A percentile compares a stretch with the other conserved stretches of the same genome.
Conservation (phyloP, 352 stramenopile species). For the Pythium guiyangense region DNA sequence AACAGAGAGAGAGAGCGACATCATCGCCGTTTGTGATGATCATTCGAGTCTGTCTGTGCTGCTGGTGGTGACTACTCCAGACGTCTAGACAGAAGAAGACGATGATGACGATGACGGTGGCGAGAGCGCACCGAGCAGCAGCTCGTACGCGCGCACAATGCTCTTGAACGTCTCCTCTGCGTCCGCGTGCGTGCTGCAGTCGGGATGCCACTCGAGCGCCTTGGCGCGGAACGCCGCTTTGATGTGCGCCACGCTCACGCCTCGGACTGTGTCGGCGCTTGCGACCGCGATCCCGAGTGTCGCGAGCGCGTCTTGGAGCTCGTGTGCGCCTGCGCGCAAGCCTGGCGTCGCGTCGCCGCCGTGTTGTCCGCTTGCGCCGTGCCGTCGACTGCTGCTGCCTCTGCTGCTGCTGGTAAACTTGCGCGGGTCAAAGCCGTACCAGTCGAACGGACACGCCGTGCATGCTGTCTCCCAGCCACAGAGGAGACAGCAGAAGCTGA, state of each 20-base stretch:
- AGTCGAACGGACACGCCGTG: conserved; percentile 61
- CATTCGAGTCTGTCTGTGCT: too few species aligned
- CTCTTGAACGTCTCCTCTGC: conserved; percentile 84
- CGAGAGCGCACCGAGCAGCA: conserved; percentile 32
- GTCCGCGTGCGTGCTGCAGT: conserved; percentile 83
- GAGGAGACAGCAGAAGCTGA: conserved; percentile 69
- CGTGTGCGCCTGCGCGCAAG: conserved; percentile 5
- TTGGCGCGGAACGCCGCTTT: conserved; percentile 60
- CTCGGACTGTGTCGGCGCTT: neutral
- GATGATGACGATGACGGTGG: neutral
- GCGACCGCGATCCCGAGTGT: conserved; percentile 16
- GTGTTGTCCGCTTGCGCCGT: too few species aligned
- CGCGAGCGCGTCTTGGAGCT: conserved; percentile 22
- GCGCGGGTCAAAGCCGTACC: conserved; percentile 51
- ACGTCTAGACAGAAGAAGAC: too few species aligned
- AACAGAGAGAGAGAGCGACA: too few species aligned
- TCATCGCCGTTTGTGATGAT: too few species aligned
- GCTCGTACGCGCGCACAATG: conserved; percentile 86
- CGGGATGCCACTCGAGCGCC: conserved; percentile 90
- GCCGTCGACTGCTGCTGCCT: conserved; percentile 5
- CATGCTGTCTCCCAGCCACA: conserved; percentile 61
- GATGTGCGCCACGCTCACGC: conserved; percentile 18
- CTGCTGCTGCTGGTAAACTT: conserved; percentile 29
- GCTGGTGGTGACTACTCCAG: too few species aligned
- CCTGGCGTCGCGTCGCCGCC: neutral